phyloP scores from a whole-genome alignment of 176 grass and related monocot species.

The Triticum turgidum region DNA sequence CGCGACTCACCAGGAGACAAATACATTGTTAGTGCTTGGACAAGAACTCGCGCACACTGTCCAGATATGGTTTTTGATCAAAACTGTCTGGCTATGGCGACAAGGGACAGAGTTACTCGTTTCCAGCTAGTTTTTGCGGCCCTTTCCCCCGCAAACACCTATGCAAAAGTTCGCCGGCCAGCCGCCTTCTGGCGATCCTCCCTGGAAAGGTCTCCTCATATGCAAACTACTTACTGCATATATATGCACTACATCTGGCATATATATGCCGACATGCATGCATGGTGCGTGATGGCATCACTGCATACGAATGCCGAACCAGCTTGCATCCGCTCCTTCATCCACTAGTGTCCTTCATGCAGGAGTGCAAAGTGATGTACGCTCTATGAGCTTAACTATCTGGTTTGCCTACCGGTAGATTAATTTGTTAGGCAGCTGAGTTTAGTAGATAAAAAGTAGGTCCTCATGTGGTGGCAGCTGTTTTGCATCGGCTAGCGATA shows the following conservation, averaged over 20 bases:
- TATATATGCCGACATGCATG: not conserved
- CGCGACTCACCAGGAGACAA: not conserved
- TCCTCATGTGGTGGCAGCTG: not conserved
- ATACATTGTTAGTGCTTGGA: not conserved
- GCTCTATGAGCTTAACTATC: too few species aligned
- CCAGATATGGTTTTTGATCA: too few species aligned
- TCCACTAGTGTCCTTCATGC: too few species aligned
- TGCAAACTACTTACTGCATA: not conserved
- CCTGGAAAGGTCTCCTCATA: not conserved
- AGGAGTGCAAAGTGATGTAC: too few species aligned
- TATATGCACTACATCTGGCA: not conserved
- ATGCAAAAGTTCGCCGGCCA: not conserved
- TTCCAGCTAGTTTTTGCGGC: not conserved
- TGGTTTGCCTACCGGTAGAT: too few species aligned
- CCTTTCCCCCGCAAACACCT: not conserved
- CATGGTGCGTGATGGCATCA: slow-evolving; percentile 34
- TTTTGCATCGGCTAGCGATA: not conserved
- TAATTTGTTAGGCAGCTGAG: not conserved
- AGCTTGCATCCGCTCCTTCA: not conserved
- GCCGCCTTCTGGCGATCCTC: not conserved
- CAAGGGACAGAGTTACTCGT: not conserved
- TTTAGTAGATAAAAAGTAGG: too few species aligned
- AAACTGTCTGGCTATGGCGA: not conserved
- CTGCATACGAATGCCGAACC: slow-evolving; percentile 18
- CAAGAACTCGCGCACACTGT: not conserved